phyloP scores from a whole-genome alignment of 2,329 filamentous ascomycete genomes.

The Ceratocystis papillata region DNA sequence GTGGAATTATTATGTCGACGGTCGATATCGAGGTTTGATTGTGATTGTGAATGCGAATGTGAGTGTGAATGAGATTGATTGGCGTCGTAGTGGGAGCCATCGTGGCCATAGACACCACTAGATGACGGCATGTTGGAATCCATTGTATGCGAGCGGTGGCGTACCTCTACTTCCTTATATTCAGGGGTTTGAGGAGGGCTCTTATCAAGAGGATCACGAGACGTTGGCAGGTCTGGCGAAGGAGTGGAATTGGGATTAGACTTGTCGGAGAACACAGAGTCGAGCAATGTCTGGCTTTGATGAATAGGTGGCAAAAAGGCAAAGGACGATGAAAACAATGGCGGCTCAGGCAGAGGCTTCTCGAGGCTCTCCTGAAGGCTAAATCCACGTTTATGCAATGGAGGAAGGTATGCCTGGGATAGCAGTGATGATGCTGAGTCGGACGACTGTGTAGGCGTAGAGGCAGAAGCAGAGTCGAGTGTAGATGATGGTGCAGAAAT shows the following conservation, averaged over 20 bases:
- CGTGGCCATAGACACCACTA: slow-evolving; percentile 21
- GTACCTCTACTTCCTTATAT: background rate
- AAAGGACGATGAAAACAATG: slow-evolving; percentile 31
- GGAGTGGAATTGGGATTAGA: background rate
- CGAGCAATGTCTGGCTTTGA: slow-evolving; percentile 18
- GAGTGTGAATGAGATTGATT: slow-evolving; percentile 32
- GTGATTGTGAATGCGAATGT: background rate
- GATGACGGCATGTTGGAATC: slow-evolving; percentile 21
- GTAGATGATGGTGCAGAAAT: slow-evolving; percentile 7
- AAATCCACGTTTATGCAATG: slow-evolving; percentile 33
- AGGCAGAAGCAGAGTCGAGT: background rate
- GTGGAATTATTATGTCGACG: slow-evolving; percentile 42
- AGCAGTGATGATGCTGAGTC: slow-evolving; percentile 22
- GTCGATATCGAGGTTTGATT: slow-evolving; percentile 35
- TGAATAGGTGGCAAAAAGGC: slow-evolving; percentile 25
- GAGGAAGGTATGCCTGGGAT: background rate
- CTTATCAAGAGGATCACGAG: background rate
- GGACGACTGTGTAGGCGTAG: slow-evolving; percentile 25
- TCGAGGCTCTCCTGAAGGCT: slow-evolving; percentile 46
- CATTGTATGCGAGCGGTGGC: slow-evolving; percentile 21
- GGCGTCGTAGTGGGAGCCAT: slow-evolving; percentile 22
- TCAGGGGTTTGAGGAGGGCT: background rate
- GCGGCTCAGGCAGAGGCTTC: slow-evolving; percentile 47
- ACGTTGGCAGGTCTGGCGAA: slow-evolving; percentile 28
- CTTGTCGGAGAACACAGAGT: slow-evolving; percentile 9